Evolutionary conservation across 257 asterid species (phyloP).

Genomic region (Solanum habrochaites): DNA sequence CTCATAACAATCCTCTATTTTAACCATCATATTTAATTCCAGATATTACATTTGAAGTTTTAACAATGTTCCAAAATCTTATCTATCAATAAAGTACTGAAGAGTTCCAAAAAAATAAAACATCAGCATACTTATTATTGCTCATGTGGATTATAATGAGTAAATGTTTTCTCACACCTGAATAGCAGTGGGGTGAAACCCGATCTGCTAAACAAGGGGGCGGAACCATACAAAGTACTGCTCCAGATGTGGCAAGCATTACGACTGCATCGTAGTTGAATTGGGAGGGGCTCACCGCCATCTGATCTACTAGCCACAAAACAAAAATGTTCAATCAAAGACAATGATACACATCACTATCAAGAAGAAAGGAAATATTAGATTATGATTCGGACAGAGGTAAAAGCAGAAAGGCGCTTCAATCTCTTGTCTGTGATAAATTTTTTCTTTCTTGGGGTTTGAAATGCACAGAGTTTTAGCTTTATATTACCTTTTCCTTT

Average conservation of each 20-base stretch:
- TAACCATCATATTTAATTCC: not conserved
- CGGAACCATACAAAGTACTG: no score
- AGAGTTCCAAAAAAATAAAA: not conserved
- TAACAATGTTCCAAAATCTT: not conserved
- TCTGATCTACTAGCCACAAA: constrained; percentile 47
- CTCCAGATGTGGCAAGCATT: constrained; percentile 91
- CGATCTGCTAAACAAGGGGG: no score
- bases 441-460: not conserved
- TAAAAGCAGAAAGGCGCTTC: not conserved
- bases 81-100: not conserved
- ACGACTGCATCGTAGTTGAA: constrained; percentile 98
- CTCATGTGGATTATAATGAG: not conserved
- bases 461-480: not conserved
- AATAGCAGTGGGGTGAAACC: no score
- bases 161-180: constrained; percentile 34
- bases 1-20: not conserved
- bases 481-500: not conserved
- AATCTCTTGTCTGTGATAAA: not conserved
- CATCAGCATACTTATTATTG: not conserved
- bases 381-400: not conserved
- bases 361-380: not conserved
- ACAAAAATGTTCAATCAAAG: not conserved
- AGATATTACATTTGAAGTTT: not conserved
- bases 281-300: no score
- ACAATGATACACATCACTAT: not conserved